phyloP scores from a whole-genome alignment of 495 filamentous ascomycete species.

The Amphirosellinia nigrospora region DNA sequence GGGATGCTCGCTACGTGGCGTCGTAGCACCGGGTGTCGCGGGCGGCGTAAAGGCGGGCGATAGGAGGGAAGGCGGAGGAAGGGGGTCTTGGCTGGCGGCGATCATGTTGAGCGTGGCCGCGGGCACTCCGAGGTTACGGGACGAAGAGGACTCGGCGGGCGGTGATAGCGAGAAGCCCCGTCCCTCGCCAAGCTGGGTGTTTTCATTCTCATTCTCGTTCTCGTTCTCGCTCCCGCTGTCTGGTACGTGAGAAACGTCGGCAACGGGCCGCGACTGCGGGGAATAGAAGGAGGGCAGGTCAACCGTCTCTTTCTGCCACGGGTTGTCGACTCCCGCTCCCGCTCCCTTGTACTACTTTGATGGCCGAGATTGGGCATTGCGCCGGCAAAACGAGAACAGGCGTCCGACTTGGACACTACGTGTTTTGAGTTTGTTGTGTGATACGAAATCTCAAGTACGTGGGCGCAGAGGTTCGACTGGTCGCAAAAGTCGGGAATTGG shows the following conservation, averaged over 20 bases:
- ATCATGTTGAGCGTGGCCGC: not conserved
- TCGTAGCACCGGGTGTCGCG: conserved; percentile 71
- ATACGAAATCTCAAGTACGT: no score
- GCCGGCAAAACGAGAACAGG: not conserved
- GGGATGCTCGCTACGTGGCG: conserved; percentile 49
- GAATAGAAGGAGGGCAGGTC: conserved; percentile 56
- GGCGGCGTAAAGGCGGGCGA: conserved; percentile 83
- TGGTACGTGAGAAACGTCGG: conserved; percentile 28
- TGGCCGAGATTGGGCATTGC: conserved; percentile 21
- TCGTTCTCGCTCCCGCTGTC: no score
- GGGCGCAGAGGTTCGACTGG: not conserved
- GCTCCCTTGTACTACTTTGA: not conserved
- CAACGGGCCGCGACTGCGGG: conserved; percentile 42
- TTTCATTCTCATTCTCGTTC: no score
- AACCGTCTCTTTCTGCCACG: conserved; percentile 34
- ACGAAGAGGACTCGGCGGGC: not conserved
- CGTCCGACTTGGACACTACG: not conserved
- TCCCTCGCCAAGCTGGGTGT: not conserved
- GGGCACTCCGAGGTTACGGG: not conserved
- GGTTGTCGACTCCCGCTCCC: not conserved
- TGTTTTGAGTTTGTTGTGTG: not conserved
- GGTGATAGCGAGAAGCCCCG: conserved; percentile 32
- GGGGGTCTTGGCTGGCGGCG: not conserved
- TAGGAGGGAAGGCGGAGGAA: conserved; percentile 58
- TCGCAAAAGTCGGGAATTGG: not conserved